A percentile compares a stretch with the other conserved stretches of the same genome.
phyloP scores from a whole-genome alignment of 768 basidiomycete species.

The Naganishia friedmannii region DNA sequence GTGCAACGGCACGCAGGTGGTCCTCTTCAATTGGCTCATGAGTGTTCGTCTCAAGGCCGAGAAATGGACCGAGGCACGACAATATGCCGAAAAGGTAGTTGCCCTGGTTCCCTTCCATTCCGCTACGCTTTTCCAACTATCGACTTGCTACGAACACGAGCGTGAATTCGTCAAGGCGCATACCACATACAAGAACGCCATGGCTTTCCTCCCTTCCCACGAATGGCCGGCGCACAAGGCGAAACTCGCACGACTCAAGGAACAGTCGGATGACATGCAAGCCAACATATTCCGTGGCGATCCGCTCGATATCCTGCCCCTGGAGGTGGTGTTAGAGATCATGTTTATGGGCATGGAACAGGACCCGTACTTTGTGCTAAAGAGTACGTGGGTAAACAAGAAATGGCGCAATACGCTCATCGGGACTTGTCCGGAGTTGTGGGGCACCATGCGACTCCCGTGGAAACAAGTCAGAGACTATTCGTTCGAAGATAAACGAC shows the following conservation, averaged over 20 bases:
- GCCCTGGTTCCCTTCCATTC: background rate
- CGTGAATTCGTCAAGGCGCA: conserved; percentile 1
- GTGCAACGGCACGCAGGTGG: background rate
- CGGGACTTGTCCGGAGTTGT: too few species aligned
- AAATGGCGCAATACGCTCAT: background rate
- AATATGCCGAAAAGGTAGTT: background rate
- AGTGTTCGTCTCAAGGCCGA: background rate
- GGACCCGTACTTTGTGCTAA: background rate
- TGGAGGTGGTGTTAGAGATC: background rate
- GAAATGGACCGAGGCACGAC: background rate
- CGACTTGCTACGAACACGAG: background rate
- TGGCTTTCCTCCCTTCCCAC: background rate
- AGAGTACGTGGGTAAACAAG: background rate
- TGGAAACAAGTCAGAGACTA: too few species aligned
- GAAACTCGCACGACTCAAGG: background rate
- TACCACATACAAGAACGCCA: background rate
- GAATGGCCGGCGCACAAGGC: background rate
- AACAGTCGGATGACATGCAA: background rate
- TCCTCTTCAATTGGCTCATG: background rate
- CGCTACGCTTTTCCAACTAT: background rate
- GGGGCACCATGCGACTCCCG: too few species aligned
- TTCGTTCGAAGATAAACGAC: too few species aligned
- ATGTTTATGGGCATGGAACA: background rate
- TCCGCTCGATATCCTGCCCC: background rate
- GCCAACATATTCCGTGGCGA: background rate